Conservation (phyloP, 2,329 filamentous ascomycete species). For the Fusarium bactridioides region DNA sequence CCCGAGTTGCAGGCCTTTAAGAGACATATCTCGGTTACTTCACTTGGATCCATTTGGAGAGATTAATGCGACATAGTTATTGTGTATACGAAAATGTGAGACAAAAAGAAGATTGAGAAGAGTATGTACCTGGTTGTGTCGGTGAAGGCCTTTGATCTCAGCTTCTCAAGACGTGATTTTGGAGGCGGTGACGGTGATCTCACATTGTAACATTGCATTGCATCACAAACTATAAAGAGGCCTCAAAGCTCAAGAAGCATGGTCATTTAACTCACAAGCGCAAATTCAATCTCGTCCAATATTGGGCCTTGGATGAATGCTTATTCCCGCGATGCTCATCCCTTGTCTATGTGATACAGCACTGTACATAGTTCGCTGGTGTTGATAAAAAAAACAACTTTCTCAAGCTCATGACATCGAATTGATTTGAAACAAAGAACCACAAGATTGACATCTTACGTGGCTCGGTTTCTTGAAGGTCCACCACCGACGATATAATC, state of each 20-base stretch:
- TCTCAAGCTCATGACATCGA: constrained; percentile 35
- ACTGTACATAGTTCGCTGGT: constrained; percentile 8
- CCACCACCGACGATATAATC: constrained; percentile 9
- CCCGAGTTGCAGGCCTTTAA: background rate
- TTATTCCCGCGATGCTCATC: constrained; percentile 35
- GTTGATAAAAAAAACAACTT: constrained; percentile 28
- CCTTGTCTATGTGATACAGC: constrained; percentile 16
- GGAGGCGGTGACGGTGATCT: constrained; percentile 21
- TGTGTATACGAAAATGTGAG: background rate
- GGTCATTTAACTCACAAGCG: constrained; percentile 1
- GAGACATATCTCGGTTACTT: constrained; percentile 21
- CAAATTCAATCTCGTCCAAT: constrained; percentile 30
- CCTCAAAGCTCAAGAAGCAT: constrained; percentile 15
- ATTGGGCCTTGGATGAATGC: constrained; percentile 6
- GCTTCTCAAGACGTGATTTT: background rate
- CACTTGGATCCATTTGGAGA: background rate
- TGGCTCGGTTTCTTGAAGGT: constrained; percentile 8
- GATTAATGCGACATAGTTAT: constrained; percentile 1
- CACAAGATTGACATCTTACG: constrained; percentile 30
- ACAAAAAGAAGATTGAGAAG: background rate
- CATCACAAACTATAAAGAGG: constrained; percentile 4
- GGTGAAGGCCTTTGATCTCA: background rate
- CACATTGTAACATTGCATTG: background rate
- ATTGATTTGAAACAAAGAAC: constrained; percentile 34
- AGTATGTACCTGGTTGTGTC: background rate